Percentiles rank a stretch among this genome's conserved stretches.
Conservation (phyloP, 805 yeast species). For the Lipomyces sp. region DNA sequence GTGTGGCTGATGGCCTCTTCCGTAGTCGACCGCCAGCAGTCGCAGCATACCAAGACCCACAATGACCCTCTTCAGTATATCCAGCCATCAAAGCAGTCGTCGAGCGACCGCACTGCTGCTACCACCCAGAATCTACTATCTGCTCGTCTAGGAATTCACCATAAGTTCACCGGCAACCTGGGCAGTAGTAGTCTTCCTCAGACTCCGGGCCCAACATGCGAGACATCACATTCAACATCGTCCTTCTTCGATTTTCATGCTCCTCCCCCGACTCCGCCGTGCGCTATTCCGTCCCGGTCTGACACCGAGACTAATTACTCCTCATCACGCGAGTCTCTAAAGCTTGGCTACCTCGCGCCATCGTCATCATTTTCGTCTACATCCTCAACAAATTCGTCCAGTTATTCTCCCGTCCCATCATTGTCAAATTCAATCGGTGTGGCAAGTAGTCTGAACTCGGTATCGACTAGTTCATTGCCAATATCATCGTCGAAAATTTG, state of each 20-base stretch:
- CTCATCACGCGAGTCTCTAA: neutral
- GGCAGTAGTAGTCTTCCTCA: neutral
- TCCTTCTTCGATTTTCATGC: constrained; percentile 4
- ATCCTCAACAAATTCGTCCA: constrained; percentile 11
- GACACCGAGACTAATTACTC: neutral
- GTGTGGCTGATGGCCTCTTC: constrained; percentile 2
- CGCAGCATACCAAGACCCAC: neutral
- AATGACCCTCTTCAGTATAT: neutral
- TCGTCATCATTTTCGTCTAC: constrained; percentile 4
- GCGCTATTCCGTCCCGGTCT: constrained; percentile 3
- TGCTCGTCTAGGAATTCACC: neutral
- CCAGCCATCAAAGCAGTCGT: neutral
- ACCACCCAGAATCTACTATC: neutral
- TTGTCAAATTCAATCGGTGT: neutral
- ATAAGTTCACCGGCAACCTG: neutral
- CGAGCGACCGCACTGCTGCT: neutral
- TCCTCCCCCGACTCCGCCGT: constrained; percentile 10
- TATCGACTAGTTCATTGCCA: neutral
- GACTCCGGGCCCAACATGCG: neutral
- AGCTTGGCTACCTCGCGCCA: neutral
- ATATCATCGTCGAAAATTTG: neutral
- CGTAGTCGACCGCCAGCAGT: neutral
- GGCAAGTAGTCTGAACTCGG: neutral
- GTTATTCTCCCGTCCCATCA: neutral
- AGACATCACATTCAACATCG: neutral